Percentiles rank a stretch among this genome's conserved stretches.
These are phyloP conservation scores for Eimeria necatrix DNA, from an alignment of 169 alveolate species.

Conservation along the genomic window DNA sequence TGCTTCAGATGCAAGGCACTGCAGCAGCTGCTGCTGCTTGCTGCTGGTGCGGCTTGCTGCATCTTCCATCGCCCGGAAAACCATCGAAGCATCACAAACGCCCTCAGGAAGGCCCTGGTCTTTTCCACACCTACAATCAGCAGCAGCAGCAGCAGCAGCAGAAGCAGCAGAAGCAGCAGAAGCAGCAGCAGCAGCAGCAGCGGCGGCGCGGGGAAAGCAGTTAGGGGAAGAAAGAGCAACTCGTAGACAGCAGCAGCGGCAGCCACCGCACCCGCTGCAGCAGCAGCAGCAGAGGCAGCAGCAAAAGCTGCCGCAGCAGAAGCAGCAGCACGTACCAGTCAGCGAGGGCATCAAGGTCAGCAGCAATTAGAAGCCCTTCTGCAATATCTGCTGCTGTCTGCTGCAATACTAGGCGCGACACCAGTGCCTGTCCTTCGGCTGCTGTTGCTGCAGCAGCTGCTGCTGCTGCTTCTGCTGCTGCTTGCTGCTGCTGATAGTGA, in stretches of 20 bases:
- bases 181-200: conserved; percentile 16
- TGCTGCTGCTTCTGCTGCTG: conserved; percentile 47
- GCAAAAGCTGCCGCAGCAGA: not conserved
- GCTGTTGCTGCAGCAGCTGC: conserved; percentile 47
- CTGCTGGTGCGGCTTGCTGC: conserved; percentile 61
- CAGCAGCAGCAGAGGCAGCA: conserved; percentile 19
- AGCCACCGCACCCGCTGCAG: not conserved
- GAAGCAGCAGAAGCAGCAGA: conserved; percentile 10
- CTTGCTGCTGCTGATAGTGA: conserved; percentile 19
- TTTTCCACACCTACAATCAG: conserved; percentile 51
- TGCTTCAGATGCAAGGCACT: conserved; percentile 47
- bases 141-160: conserved; percentile 59
- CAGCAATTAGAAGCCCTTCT: conserved; percentile 60
- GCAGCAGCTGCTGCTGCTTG: conserved; percentile 39
- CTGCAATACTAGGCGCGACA: conserved; percentile 30
- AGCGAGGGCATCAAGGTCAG: conserved; percentile 50
- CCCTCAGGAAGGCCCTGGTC: conserved; percentile 26
- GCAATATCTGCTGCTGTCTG: conserved; percentile 38
- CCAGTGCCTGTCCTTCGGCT: conserved; percentile 38
- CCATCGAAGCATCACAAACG: conserved; percentile 21
- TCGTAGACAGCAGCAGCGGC: not conserved
- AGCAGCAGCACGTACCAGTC: conserved; percentile 57
- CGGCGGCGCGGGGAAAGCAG: not conserved
- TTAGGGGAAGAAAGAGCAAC: not conserved
- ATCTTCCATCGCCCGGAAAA: conserved; percentile 43